Conservation (phyloP, 1,284 basidiomycete species). For the Hemileia vastatrix region DNA sequence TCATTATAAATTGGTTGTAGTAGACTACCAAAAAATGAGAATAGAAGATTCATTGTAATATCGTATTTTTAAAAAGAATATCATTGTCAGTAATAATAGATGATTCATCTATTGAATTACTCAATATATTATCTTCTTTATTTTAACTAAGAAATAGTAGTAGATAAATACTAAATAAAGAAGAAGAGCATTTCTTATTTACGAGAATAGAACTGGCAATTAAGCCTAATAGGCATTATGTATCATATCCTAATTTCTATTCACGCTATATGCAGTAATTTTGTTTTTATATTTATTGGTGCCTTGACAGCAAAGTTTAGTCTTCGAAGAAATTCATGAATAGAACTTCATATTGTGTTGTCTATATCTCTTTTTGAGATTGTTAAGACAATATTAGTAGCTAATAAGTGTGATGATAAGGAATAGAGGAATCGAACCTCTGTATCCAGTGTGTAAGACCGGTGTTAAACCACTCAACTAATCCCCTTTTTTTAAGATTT, state of each 20-base stretch:
- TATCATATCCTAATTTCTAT: too few relatives aligned
- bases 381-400: too few relatives aligned
- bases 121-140: not conserved
- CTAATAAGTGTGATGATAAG: slow-evolving; percentile 23
- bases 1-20: slow-evolving; percentile 33
- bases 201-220: too few relatives aligned
- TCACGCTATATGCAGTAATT: too few relatives aligned
- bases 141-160: slow-evolving; percentile 8
- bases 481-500: too few relatives aligned
- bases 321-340: too few relatives aligned
- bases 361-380: slow-evolving; percentile 2
- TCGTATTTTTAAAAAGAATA: not conserved
- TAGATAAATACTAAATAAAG: slow-evolving; percentile 19
- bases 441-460: slow-evolving; percentile 34
- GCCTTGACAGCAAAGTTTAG: too few relatives aligned
- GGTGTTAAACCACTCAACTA: slow-evolving; percentile 34
- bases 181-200: not conserved
- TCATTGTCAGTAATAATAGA: too few relatives aligned
- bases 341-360: too few relatives aligned
- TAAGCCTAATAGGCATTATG: too few relatives aligned
- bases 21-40: not conserved
- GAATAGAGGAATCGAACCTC: slow-evolving; percentile 37
- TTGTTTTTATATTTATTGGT: too few relatives aligned
- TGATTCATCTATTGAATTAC: slow-evolving; percentile 18
- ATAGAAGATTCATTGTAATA: slow-evolving; percentile 1